These are phyloP conservation scores for Xylariaceae sp. DNA, from an alignment of 2,329 filamentous ascomycete species.

Conservation along the genomic window DNA sequence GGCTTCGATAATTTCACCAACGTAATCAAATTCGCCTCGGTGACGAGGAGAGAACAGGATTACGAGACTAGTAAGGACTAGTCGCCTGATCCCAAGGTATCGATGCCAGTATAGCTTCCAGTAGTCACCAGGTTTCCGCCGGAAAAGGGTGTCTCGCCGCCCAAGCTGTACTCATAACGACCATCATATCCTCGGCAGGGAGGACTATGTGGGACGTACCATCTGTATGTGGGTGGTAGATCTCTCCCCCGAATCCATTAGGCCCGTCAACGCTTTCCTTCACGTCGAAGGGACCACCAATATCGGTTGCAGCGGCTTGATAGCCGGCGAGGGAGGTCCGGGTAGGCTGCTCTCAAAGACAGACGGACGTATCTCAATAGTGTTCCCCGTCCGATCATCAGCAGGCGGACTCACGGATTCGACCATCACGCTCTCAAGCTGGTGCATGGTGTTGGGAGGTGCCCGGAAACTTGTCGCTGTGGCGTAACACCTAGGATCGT, in stretches of 20 bases:
- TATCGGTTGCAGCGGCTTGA: neutral
- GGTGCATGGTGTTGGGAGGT: constrained; percentile 5
- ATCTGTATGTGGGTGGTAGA: constrained; percentile 28
- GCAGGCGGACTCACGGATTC: constrained; percentile 1
- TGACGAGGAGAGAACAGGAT: constrained; percentile 9
- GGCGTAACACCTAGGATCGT: constrained; percentile 8
- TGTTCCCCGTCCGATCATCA: neutral
- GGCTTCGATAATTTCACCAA: constrained; percentile 3
- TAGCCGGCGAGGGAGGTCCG: neutral
- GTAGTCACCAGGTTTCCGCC: neutral
- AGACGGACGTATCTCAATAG: constrained; percentile 1
- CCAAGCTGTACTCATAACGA: constrained; percentile 52
- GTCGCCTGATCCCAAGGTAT: neutral
- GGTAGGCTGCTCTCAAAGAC: constrained; percentile 6
- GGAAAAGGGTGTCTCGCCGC: constrained; percentile 45
- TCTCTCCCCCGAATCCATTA: constrained; percentile 9
- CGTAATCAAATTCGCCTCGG: constrained; percentile 2
- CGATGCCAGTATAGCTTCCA: constrained; percentile 3
- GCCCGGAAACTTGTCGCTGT: constrained; percentile 6
- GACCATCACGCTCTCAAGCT: constrained; percentile 1
- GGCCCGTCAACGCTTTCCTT: neutral
- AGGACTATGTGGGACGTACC: constrained; percentile 53
- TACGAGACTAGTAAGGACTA: constrained; percentile 6
- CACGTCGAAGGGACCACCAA: neutral
- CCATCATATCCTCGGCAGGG: constrained; percentile 50